Conservation (phyloP, 202 grass and related monocot genomes). For the Saccharum hybrid region DNA sequence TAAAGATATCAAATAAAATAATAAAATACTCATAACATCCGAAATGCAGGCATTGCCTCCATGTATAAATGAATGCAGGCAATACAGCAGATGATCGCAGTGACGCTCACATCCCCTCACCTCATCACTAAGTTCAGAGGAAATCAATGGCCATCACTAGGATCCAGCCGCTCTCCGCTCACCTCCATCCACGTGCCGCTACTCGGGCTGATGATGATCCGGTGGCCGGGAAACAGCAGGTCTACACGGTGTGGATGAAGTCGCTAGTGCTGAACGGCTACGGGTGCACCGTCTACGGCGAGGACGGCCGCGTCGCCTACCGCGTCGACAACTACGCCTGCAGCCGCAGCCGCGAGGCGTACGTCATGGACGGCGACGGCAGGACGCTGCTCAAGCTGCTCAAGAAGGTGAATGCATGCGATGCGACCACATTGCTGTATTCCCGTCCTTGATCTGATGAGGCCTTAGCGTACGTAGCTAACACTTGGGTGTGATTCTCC, state of each 20-base stretch:
- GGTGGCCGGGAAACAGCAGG: background rate
- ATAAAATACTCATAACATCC: background rate
- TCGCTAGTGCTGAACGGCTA: conserved; percentile 52
- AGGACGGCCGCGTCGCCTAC: conserved; percentile 50
- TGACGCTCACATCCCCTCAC: background rate
- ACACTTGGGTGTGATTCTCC: background rate
- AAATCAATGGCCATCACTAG: conserved; percentile 28
- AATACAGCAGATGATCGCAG: background rate
- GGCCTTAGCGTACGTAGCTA: too few relatives aligned
- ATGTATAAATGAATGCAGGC: conserved; percentile 41
- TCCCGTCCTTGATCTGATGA: background rate
- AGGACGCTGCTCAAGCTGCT: conserved; percentile 49
- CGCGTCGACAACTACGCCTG: conserved; percentile 64
- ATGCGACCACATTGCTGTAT: background rate
- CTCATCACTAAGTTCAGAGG: conserved; percentile 20
- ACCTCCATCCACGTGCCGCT: conserved; percentile 15
- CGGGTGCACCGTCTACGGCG: conserved; percentile 61
- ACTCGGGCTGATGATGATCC: background rate
- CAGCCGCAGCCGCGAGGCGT: conserved; percentile 51
- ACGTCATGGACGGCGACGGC: conserved; percentile 56
- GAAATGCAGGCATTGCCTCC: background rate
- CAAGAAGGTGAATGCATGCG: conserved; percentile 38
- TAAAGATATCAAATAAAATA: background rate
- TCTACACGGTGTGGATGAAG: conserved; percentile 69
- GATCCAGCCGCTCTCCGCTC: conserved; percentile 46